Evolutionary conservation across 257 asterid species (phyloP).

Genomic region (Cynanchum wilfordii): DNA sequence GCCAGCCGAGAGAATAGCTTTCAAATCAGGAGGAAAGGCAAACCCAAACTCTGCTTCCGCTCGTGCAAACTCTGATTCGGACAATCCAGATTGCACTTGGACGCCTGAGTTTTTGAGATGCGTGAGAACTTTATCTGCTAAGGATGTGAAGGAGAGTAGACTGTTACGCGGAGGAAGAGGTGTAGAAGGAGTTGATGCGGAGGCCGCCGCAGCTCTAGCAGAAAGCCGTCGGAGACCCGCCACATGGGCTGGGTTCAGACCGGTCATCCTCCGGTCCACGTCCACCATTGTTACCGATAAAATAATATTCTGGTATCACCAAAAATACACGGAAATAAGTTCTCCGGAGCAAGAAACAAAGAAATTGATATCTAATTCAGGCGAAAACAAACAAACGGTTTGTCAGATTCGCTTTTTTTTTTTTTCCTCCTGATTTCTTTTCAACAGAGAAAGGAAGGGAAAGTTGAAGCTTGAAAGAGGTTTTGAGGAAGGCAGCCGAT

Average conservation of each 20-base stretch:
- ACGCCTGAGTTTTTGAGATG: conserved; percentile 55
- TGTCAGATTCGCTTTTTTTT: not conserved
- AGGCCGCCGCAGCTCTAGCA: conserved; percentile 77
- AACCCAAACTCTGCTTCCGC: conserved; percentile 94
- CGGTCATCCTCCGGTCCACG: conserved; percentile 94
- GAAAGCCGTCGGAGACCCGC: conserved; percentile 97
- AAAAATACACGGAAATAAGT: not conserved
- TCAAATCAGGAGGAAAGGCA: conserved; percentile 81
- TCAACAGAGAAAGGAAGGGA: not conserved
- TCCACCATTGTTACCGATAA: conserved; percentile 62
- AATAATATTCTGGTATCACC: not conserved
- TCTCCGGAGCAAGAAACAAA: not conserved
- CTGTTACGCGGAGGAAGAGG: conserved; percentile 84
- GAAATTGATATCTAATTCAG: not conserved
- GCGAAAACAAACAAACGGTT: not conserved
- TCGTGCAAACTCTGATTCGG: conserved; percentile 71
- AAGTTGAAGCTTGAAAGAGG: conserved; percentile 7
- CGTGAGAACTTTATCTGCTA: conserved; percentile 67
- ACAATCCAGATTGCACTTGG: conserved; percentile 62
- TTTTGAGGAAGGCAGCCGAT: not conserved
- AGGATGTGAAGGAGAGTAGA: conserved; percentile 65
- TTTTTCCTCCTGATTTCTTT: not conserved
- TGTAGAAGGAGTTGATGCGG: conserved; percentile 64
- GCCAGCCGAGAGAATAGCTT: conserved; percentile 76
- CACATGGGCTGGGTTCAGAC: conserved; percentile 74